These are phyloP conservation scores for Golubevia sp. DNA, from an alignment of 1,284 basidiomycete genomes.

Conservation along the genomic window DNA sequence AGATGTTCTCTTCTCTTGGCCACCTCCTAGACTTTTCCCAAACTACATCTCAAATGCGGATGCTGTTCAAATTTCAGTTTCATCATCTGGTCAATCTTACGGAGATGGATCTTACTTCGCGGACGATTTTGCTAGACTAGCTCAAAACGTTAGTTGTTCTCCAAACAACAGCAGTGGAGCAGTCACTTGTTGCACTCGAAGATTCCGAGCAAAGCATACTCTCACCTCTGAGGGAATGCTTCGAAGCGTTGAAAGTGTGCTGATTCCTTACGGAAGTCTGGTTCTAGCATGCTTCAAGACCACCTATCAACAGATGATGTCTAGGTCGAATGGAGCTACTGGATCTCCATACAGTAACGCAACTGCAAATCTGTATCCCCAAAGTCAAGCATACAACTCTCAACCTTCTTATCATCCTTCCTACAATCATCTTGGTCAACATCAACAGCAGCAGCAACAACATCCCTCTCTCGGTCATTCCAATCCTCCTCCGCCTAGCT, in stretches of 20 bases:
- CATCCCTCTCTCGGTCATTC: too few species aligned
- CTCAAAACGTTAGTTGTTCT: slow-evolving; percentile 75
- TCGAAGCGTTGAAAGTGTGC: slow-evolving; percentile 79
- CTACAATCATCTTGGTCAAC: neutral
- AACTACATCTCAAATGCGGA: slow-evolving; percentile 6
- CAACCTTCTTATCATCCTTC: neutral
- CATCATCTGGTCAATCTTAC: slow-evolving; percentile 19
- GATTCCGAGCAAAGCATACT: slow-evolving; percentile 82
- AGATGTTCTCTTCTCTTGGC: slow-evolving; percentile 80
- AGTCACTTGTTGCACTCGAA: slow-evolving; percentile 88
- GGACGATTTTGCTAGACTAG: slow-evolving; percentile 81
- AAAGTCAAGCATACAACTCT: neutral
- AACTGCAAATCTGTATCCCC: slow-evolving; percentile 1
- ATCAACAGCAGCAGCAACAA: too few species aligned
- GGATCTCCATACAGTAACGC: slow-evolving; percentile 12
- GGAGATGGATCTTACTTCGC: slow-evolving; percentile 71
- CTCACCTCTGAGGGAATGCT: slow-evolving; percentile 68
- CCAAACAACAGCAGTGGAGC: slow-evolving; percentile 69
- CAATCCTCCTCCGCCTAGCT: neutral
- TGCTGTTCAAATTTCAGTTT: slow-evolving; percentile 8
- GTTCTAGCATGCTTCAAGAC: slow-evolving; percentile 64
- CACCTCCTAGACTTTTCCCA: slow-evolving; percentile 65
- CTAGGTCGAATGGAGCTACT: slow-evolving; percentile 18
- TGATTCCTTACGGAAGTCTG: slow-evolving; percentile 84
- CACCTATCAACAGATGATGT: slow-evolving; percentile 39